These are phyloP conservation scores for Metschnikowia picachoensis DNA, from an alignment of 805 yeast species.

Conservation along the genomic window DNA sequence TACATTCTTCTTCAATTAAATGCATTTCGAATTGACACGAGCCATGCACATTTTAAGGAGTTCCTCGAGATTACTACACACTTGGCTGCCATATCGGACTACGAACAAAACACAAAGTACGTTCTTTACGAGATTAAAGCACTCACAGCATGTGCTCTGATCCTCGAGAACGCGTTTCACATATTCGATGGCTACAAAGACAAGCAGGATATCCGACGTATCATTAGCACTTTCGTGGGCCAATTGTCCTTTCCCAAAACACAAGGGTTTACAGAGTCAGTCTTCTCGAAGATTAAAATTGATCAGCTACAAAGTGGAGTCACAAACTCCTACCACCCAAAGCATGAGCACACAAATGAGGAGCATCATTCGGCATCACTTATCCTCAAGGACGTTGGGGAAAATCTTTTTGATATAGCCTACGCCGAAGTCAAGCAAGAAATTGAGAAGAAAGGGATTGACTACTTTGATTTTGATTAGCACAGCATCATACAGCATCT, in stretches of 20 bases:
- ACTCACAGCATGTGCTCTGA: constrained; percentile 2
- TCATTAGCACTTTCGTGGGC: constrained; percentile 7
- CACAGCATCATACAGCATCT: too few relatives aligned
- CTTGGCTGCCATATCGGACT: constrained; percentile 5
- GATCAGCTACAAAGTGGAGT: constrained; percentile 6
- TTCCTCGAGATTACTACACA: constrained; percentile 22
- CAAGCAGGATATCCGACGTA: constrained; percentile 9
- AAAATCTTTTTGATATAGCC: background rate
- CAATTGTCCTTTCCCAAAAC: too few relatives aligned
- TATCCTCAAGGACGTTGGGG: background rate
- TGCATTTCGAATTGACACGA: constrained; percentile 18
- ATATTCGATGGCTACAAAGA: constrained; percentile 38
- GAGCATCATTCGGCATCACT: constrained; percentile 2
- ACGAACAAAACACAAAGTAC: constrained; percentile 1
- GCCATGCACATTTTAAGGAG: constrained; percentile 20
- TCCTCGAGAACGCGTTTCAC: constrained; percentile 19
- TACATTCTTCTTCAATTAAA: constrained; percentile 18
- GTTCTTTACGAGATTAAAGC: constrained; percentile 8
- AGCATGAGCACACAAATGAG: constrained; percentile 7
- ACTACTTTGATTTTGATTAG: constrained; percentile 1
- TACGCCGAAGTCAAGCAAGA: background rate
- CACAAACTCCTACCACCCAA: constrained; percentile 6
- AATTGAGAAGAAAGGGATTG: background rate
- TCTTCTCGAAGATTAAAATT: constrained; percentile 2
- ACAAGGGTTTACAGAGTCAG: too few relatives aligned